Conservation (phyloP, 169 alveolate genomes). For the Plasmodium gallinaceum region DNA sequence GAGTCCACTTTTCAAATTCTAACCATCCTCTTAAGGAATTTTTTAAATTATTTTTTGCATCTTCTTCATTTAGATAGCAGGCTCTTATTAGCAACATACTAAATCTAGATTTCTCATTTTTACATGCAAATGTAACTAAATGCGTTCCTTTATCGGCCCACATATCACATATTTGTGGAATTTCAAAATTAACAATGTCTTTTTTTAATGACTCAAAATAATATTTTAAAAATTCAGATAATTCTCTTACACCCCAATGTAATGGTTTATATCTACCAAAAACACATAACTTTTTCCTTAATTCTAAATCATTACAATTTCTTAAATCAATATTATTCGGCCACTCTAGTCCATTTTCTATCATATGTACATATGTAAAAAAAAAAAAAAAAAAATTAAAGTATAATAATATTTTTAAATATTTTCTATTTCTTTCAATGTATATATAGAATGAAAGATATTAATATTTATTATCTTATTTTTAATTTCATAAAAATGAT, state of each 20-base stretch:
- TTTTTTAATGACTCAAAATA: conserved; percentile 57
- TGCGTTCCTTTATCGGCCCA: conserved; percentile 76
- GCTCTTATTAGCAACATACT: conserved; percentile 67
- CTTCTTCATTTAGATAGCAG: conserved; percentile 65
- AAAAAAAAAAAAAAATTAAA: not conserved
- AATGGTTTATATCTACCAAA: conserved; percentile 69
- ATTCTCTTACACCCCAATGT: conserved; percentile 69
- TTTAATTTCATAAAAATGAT: no score
- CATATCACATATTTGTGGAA: conserved; percentile 59
- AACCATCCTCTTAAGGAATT: conserved; percentile 60
- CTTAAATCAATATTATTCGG: conserved; percentile 42
- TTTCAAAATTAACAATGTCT: conserved; percentile 58
- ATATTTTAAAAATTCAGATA: conserved; percentile 24
- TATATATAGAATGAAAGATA: not conserved
- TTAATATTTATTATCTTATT: no score
- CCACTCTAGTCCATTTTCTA: conserved; percentile 70
- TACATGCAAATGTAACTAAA: conserved; percentile 68
- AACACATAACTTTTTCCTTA: conserved; percentile 44
- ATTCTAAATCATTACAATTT: conserved; percentile 33
- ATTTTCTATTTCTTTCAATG: no score
- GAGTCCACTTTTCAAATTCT: conserved; percentile 73
- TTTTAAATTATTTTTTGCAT: conserved; percentile 54
- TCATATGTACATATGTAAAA: not conserved
- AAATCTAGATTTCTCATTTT: conserved; percentile 56
- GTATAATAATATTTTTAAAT: not conserved